These are phyloP conservation scores for Teratosphaeria nubilosa DNA, from an alignment of 2,329 filamentous ascomycete genomes.

Conservation along the genomic window DNA sequence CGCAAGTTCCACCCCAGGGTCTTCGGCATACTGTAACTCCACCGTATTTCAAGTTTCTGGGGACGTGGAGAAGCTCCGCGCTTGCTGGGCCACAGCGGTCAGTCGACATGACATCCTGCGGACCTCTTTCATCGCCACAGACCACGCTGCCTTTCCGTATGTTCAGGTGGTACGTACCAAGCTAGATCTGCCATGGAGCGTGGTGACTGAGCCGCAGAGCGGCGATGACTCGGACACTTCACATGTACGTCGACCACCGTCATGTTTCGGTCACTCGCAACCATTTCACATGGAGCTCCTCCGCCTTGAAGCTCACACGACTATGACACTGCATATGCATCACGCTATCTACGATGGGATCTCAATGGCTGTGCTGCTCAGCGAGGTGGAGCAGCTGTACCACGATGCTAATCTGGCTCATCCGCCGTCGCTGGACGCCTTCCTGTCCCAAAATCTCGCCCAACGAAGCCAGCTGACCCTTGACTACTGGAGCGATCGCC, in stretches of 20 bases:
- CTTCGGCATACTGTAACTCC: constrained; percentile 60
- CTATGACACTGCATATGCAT: constrained; percentile 50
- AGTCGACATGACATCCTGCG: constrained; percentile 64
- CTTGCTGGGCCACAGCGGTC: constrained; percentile 54
- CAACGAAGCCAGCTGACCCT: constrained; percentile 42
- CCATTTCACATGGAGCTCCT: neutral
- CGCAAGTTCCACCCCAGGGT: constrained; percentile 34
- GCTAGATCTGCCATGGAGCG: constrained; percentile 34
- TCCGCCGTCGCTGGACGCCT: constrained; percentile 48
- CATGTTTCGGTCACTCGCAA: neutral
- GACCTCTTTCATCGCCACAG: constrained; percentile 62
- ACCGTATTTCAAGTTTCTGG: constrained; percentile 53
- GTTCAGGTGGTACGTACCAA: constrained; percentile 58
- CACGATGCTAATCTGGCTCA: constrained; percentile 35
- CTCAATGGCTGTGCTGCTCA: constrained; percentile 58
- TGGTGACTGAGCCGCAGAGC: neutral
- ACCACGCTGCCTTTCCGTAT: constrained; percentile 51
- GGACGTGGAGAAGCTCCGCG: constrained; percentile 41
- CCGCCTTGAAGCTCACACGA: neutral
- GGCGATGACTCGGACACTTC: neutral
- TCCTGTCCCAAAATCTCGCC: constrained; percentile 50
- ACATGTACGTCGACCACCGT: neutral
- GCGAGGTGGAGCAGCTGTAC: constrained; percentile 57
- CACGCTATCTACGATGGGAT: constrained; percentile 83
- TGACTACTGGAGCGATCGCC: constrained; percentile 54